Evolutionary conservation across 306 rosid genomes (phyloP), one percentile per base, ranked within the genome.

Genomic region (Trichosanthes truncata): DNA sequence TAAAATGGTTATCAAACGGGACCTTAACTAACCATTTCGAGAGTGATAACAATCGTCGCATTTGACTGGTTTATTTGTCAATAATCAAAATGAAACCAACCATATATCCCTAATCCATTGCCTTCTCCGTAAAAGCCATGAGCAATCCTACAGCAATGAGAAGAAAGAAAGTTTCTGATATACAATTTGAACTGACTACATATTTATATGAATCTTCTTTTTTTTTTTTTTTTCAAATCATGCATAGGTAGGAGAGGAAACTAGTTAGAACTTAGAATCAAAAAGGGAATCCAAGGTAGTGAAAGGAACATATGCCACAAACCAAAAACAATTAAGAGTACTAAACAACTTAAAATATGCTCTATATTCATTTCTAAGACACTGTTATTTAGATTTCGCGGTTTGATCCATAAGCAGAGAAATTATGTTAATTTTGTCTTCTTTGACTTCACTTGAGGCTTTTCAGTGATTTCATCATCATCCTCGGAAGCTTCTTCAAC

Each of bases 401-500:
- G 7, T 15, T 36, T 14, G 1, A 72, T 72, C 3, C 40, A 14
- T 14, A 48, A 15, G 25, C 33, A 48, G 14, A 49, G 43, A 40
- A 80, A 69, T 88, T 88, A 94, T 25, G 84, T 88, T 55, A 87
- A 21, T 78, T 92, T 92, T 6, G 93, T 85, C 84, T 94, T 94
- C 92, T 94, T 94, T 7, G 90, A 77, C 67, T 90, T 88, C 55
- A 9, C 79, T 18, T 68, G 83, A 80, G 92, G 80, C 85, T 89
- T 86, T 89, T 85, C 90, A 43, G 76, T 68, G 61, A 71, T 81
- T 73, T 89, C 87, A 4, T 83, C 89, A 1, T 88, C 96, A 2
- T 92, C 98, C 31, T 86, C 94, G 2, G 94, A 92, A 65, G 89
- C 87, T 56, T 81, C 79, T 82, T 88, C 98, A 68, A 81, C 83